Evolutionary conservation across 208 protist species (phyloP).

Genomic region (Crithidia thermophila): DNA sequence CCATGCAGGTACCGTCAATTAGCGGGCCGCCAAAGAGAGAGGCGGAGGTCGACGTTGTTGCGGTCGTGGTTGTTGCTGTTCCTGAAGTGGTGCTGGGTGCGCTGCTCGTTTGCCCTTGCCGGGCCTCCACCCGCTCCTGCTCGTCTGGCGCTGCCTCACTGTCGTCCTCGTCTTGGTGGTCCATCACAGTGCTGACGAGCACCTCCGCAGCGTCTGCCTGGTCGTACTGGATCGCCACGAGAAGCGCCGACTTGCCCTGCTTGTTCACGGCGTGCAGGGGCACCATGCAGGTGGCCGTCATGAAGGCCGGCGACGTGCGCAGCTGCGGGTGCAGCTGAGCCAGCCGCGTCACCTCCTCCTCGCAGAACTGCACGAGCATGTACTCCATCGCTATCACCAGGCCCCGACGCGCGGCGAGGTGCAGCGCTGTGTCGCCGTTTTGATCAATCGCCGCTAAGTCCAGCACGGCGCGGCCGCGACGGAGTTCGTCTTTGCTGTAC

Average conservation of each 20-base stretch:
- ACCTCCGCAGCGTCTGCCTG: slow-evolving; percentile 63
- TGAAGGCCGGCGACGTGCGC: slow-evolving; percentile 7
- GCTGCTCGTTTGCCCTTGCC: neutral
- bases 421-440: slow-evolving; percentile 69
- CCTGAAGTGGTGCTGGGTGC: slow-evolving; percentile 10
- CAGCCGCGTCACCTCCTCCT: slow-evolving; percentile 62
- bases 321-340: slow-evolving; percentile 23
- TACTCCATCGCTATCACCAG: slow-evolving; percentile 74
- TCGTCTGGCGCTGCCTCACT: neutral
- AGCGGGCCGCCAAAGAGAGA: slow-evolving; percentile 49
- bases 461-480: slow-evolving; percentile 55
- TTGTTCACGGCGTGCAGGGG: slow-evolving; percentile 56
- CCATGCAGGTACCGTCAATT: slow-evolving; percentile 72
- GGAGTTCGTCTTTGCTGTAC: slow-evolving; percentile 75
- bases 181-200: slow-evolving; percentile 47
- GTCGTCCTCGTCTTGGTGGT: slow-evolving; percentile 4
- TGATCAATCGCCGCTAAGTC: slow-evolving; percentile 72
- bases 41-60: neutral
- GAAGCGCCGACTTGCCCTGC: slow-evolving; percentile 64
- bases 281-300: slow-evolving; percentile 16
- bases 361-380: slow-evolving; percentile 75
- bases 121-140: neutral
- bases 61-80: neutral
- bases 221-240: slow-evolving; percentile 66
- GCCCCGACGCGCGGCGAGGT: slow-evolving; percentile 55